Conservation (phyloP, 2,329 filamentous ascomycete genomes). For the Diaporthe sp. region DNA sequence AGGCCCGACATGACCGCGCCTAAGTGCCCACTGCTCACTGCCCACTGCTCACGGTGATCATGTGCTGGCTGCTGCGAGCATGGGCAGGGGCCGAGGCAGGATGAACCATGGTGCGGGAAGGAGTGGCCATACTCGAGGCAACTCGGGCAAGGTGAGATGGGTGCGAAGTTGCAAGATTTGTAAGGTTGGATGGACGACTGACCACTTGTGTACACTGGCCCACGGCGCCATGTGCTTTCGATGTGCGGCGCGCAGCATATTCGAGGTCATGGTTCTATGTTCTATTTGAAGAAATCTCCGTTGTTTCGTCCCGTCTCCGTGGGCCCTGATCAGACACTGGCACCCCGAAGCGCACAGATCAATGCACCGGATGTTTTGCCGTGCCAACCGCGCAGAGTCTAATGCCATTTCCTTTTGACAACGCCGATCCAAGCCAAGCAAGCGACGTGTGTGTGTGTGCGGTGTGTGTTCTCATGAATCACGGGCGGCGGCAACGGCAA, state of each 20-base stretch:
- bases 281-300: constrained; percentile 22
- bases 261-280: neutral
- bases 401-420: neutral
- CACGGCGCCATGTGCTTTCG: neutral
- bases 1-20: neutral
- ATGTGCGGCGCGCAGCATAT: neutral
- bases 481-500: neutral
- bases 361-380: constrained; percentile 32
- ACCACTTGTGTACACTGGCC: neutral
- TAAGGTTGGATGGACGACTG: neutral
- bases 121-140: no score
- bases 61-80: neutral
- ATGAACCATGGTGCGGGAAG: constrained; percentile 8
- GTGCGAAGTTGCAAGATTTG: constrained; percentile 14
- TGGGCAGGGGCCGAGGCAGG: neutral
- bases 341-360: constrained; percentile 23
- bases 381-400: constrained; percentile 23
- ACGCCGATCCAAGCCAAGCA: neutral
- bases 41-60: no score
- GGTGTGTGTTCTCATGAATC: neutral
- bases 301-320: constrained; percentile 22
- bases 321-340: constrained; percentile 22
- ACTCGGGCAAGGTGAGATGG: no score
- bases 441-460: neutral
- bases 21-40: no score